Base-by-base conservation (phyloP, 306 rosid genomes). In the Inga laurina region DNA sequence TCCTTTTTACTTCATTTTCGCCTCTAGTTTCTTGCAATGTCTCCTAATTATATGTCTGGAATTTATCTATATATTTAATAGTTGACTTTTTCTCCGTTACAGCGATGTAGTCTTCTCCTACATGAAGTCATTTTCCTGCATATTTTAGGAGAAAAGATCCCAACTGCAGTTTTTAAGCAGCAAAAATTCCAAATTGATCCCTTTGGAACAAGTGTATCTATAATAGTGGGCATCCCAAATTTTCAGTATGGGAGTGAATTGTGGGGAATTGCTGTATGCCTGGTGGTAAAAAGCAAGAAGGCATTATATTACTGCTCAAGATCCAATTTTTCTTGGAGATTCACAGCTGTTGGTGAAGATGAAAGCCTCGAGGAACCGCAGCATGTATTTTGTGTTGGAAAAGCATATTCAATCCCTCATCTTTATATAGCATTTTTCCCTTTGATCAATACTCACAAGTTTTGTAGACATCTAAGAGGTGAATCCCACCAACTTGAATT, bases 341-440 rank as follows among this genome's bases (percentile, higher is more conserved):
- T 70, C 15, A 41, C 9, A 69, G 75, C 52, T 41, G 10, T 16
- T n/a, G 19, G 22, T 10, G 75, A 44, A 21, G 75, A n/a, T 44
- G 12, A 43, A 21, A 44, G 54, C 21, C 15, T 32, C 0, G 71
- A 65, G 8, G 43, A 65, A 65, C 43, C 71, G 2, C 10, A 3
- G 0, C 71, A 65, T 16, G 3, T 2, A 6, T 65, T 65, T 65
- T 65, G 32, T 15, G 43, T 65, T 13, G 71, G 71, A 14, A 65
- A 65, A 13, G 71, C 71, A 65, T 65, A 65, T 65, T 65, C 71
- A 2, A 15, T 65, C 21, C 71, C 74, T 70, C 75, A 71, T 44
- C 75, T 71, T n/a, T 71, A 71, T 30, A 71, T 71, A 41, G 34
- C 52, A 71, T n/a, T 43, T 22, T 71, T 71, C 6, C 54, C 75